Conservation (phyloP, 805 yeast species). For the Metschnikowia colocasiae region DNA sequence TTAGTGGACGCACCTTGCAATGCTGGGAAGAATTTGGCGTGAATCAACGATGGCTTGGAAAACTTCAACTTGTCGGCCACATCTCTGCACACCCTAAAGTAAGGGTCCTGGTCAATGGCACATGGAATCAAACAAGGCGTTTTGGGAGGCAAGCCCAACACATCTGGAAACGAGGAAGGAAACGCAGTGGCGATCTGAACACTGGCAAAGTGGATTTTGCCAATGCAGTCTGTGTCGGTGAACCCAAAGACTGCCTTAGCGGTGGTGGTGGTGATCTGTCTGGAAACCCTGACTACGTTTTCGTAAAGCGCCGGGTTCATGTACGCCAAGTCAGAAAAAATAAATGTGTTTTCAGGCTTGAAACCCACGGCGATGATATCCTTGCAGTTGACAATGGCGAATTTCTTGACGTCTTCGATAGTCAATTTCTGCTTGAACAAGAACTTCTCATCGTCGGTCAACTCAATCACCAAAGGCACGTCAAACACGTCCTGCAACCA, state of each 20-base stretch:
- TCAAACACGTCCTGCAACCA: conserved; percentile 98
- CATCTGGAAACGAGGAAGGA: conserved; percentile 93
- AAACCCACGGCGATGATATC: conserved; percentile 95
- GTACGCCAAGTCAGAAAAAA: conserved; percentile 87
- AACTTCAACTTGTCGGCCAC: conserved; percentile 91
- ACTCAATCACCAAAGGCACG: conserved; percentile 87
- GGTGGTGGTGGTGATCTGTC: conserved; percentile 95
- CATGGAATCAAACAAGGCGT: conserved; percentile 97
- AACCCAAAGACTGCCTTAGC: conserved; percentile 97
- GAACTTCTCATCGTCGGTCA: conserved; percentile 97
- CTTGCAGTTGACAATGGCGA: conserved; percentile 78
- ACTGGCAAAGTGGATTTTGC: conserved; percentile 91
- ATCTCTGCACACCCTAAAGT: conserved; percentile 95
- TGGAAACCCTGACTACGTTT: conserved; percentile 84
- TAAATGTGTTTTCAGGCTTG: conserved; percentile 90
- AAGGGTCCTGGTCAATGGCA: conserved; percentile 99
- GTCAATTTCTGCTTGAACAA: conserved; percentile 87
- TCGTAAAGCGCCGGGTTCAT: conserved; percentile 95
- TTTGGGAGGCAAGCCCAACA: conserved; percentile 79
- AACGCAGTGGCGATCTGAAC: conserved; percentile 95
- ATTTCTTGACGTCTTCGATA: conserved; percentile 80
- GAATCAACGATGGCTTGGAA: conserved; percentile 87
- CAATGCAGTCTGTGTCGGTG: conserved; percentile 91
- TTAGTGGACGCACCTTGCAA: conserved; percentile 93
- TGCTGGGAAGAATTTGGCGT: conserved; percentile 97